Conservation (phyloP, 768 basidiomycete genomes). For the Mycena metata region DNA sequence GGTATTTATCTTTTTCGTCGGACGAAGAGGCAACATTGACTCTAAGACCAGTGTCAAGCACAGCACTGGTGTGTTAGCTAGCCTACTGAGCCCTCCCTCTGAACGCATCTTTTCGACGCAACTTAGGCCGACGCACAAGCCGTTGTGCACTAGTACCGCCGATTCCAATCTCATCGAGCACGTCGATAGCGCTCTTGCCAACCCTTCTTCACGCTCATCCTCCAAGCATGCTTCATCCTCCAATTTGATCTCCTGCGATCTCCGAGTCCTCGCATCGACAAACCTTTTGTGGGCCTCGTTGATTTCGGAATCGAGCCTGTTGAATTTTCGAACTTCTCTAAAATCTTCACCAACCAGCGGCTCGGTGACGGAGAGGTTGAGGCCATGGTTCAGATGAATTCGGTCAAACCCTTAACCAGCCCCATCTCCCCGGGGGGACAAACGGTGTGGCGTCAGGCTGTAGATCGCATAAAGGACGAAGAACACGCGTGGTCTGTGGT, state of each 20-base stretch:
- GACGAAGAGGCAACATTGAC: too few species aligned
- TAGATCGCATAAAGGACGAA: too few species aligned
- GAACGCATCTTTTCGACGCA: too few species aligned
- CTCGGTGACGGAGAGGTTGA: not conserved
- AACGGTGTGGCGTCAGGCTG: not conserved
- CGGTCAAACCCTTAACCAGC: not conserved
- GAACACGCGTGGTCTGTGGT: not conserved
- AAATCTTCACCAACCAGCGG: not conserved
- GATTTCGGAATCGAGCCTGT: constrained; percentile 4
- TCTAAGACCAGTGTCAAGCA: too few species aligned
- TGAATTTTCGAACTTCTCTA: not conserved
- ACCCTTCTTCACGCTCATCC: not conserved
- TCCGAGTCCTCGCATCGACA: not conserved
- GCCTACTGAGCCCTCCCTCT: too few species aligned
- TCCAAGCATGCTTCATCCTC: not conserved
- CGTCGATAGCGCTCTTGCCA: not conserved
- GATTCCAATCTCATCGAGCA: too few species aligned
- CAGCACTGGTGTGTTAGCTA: too few species aligned
- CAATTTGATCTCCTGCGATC: constrained; percentile 1
- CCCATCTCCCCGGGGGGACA: not conserved
- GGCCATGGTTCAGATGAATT: not conserved
- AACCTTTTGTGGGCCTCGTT: not conserved
- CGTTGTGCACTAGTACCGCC: too few species aligned
- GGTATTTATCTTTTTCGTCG: too few species aligned
- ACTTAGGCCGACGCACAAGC: too few species aligned